Evolutionary conservation across 257 asterid genomes (phyloP), one percentile per base, ranked within the genome.

Genomic region (Gentiana dahurica): DNA sequence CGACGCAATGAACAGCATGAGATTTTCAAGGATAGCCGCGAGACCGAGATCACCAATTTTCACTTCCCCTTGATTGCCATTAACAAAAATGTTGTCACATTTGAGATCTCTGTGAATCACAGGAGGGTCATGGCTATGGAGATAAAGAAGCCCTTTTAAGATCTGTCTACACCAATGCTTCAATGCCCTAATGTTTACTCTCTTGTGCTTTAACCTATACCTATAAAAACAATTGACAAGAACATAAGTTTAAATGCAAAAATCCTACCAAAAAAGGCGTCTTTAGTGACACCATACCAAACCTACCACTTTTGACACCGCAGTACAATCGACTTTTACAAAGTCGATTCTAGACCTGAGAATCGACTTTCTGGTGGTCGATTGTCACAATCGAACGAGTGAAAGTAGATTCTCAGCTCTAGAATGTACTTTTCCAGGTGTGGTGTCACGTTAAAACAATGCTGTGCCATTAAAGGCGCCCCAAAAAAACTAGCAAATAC

Each of bases 71-170:
- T 71, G 84, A 64, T 78, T 78, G 44, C 84, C 84, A 60, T 78
- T 78, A 34, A 78, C 66, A 59, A 78, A 78, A 38, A 78, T 78
- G 64, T 78, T 78, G 53, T 78, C 81, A 60, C 84, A 78, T 62
- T 78, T 78, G 64, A 78, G 84, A 63, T 78, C 84, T 68, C 84
- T 78, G 63, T 78, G 84, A 6, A 78, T 74, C 66, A 78, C 84
- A 57, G 84, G 84, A 34, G 80, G 84, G 36, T 78, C 78, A 63
- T 71, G 84, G 63, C 68, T 74, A 68, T 78, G 84, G 63, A 78
- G 84, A 68, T 78, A 78, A 11, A 68, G 76, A 65, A 78, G 76
- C 34, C 84, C 80, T 62, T 55, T 69, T 54, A 78, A 68, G 72
- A 78, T 78, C 74, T 78, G 84, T 60, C 81, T 71, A 54, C 81